Evolutionary conservation across 192 early-diverging fungal genomes (phyloP), one percentile per base, ranked within the genome.

Genomic region (Gaertneriomyces sp.): DNA sequence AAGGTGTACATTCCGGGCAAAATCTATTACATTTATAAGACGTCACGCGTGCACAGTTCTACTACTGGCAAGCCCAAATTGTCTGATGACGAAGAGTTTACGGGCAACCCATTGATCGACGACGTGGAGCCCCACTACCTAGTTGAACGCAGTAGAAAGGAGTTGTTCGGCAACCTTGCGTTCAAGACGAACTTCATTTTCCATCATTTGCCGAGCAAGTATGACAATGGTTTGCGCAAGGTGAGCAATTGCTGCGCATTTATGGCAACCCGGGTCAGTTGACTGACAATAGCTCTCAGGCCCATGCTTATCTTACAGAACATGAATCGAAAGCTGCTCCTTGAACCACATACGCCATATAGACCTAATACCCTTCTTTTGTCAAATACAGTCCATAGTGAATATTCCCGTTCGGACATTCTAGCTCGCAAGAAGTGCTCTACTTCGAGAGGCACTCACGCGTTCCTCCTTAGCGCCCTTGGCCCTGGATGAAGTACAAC

Each of bases 181-280:
- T 64, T 76, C 41, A 67, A 69, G 60, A 42, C 62, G 45, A 61
- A 76, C 54, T 74, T 76, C 58, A 50, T 76, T 41, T 69, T 45
- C 9, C 66, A 72, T 52, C 74, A 76, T 42, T 62, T 76, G 45
- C 69, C 63, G 11, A 76, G 66, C 70, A 76, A 76, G 51, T 76
- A 76, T 50, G 70, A 76, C 38, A 33, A 38, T 17, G 53, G 43
- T 17, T 19, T 75, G 60, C 17, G 64, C 14, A 66, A 71, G 69
- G 71, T 72, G 33, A 20, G 58, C 8, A 19, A 11, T 33, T 33
- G 25, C 25, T 33, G 25, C 25, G 25, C 2, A 33, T 33, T 33
- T 33, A 33, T 33, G 25, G 25, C 25, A 33, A 33, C 25, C 25
- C 25, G 25, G 25, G 25, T 33, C 25, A 2, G 25, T 33, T 33